Conservation (phyloP, 306 rosid genomes). For the Echinosophora koreensis region DNA sequence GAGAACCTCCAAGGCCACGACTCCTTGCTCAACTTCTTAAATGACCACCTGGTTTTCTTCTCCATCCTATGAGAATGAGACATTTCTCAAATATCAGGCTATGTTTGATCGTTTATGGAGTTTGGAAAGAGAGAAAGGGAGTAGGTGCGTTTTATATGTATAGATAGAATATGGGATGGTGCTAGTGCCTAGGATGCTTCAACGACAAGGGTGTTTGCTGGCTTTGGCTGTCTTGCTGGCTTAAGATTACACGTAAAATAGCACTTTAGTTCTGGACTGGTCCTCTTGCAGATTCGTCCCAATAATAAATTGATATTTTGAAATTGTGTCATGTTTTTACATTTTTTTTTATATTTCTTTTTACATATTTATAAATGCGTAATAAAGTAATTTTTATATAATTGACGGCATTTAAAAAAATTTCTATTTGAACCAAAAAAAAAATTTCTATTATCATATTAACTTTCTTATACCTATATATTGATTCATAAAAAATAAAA, state of each 20-base stretch:
- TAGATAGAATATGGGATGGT: not conserved
- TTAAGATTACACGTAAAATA: constrained; percentile 21
- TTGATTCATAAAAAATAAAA: too few species aligned
- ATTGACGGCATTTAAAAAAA: too few species aligned
- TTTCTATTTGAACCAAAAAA: too few species aligned
- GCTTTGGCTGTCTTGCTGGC: constrained; percentile 42
- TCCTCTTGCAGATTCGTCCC: constrained; percentile 4
- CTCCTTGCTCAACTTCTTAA: constrained; percentile 71
- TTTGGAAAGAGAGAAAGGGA: not conserved
- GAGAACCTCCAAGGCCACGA: constrained; percentile 61
- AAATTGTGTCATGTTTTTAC: not conserved
- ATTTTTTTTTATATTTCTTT: too few species aligned
- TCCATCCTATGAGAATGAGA: constrained; percentile 24
- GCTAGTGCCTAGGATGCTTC: constrained; percentile 47
- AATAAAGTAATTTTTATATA: too few species aligned
- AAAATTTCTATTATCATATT: too few species aligned
- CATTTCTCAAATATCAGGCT: not conserved
- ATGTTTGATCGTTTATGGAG: not conserved
- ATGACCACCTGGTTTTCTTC: constrained; percentile 54
- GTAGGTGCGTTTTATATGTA: constrained; percentile 31
- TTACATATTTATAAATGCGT: too few species aligned
- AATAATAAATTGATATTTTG: not conserved
- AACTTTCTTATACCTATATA: too few species aligned
- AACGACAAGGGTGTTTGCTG: constrained; percentile 36
- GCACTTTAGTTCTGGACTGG: constrained; percentile 38